phyloP scores from a whole-genome alignment of 495 filamentous ascomycete species.

The Darksidea phi region DNA sequence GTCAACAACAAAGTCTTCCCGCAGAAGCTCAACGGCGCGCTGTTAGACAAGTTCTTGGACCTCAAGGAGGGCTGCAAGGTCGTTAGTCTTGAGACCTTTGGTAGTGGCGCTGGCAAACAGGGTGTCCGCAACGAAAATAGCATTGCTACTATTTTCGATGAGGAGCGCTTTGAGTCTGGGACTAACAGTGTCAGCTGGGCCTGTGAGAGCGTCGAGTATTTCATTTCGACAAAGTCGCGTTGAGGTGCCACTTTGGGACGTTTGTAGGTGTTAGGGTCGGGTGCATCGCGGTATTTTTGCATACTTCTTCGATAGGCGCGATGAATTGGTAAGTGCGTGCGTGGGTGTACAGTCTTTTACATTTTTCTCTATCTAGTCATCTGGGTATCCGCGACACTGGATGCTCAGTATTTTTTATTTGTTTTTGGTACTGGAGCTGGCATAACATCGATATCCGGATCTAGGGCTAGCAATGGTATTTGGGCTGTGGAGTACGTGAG shows the following conservation, averaged over 20 bases:
- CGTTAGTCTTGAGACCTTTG: slow-evolving; percentile 80
- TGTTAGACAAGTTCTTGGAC: slow-evolving; percentile 89
- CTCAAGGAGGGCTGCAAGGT: slow-evolving; percentile 89
- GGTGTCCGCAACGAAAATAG: slow-evolving; percentile 67
- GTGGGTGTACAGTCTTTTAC: no score
- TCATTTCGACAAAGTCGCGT: slow-evolving; percentile 72
- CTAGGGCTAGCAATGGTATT: no score
- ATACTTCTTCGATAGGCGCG: no score
- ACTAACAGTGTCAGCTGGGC: slow-evolving; percentile 90
- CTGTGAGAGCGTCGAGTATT: slow-evolving; percentile 76
- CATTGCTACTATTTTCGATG: slow-evolving; percentile 73
- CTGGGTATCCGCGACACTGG: no score
- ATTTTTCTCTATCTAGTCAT: no score
- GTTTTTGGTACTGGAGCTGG: no score
- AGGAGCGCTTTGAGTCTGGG: slow-evolving; percentile 73
- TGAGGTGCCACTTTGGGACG: not conserved
- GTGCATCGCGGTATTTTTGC: no score
- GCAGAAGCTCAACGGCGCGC: slow-evolving; percentile 75
- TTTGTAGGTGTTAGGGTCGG: no score
- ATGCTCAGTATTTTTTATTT: no score
- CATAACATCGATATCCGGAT: no score
- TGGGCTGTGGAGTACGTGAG: no score
- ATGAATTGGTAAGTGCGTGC: no score
- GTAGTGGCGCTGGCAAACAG: slow-evolving; percentile 67
- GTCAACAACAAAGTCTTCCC: slow-evolving; percentile 98